Conservation (phyloP, 495 filamentous ascomycete genomes). For the Schizothecium vesticola region DNA sequence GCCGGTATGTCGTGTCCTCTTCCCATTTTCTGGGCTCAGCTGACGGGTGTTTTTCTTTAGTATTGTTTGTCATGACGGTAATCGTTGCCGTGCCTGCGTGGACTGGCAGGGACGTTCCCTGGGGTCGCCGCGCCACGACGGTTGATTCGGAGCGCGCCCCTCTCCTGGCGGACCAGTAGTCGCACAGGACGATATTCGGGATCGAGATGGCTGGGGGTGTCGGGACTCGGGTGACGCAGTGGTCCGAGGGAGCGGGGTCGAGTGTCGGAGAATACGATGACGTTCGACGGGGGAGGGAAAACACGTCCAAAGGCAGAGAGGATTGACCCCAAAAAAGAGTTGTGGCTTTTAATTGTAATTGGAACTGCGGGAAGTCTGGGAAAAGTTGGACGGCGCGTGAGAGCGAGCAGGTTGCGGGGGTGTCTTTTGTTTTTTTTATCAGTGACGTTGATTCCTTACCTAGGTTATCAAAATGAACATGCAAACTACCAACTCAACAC, state of each 20-base stretch:
- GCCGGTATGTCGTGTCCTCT: slow-evolving; percentile 20
- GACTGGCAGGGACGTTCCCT: slow-evolving; percentile 44
- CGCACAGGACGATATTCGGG: not conserved
- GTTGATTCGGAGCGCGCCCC: slow-evolving; percentile 49
- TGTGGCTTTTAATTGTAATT: not conserved
- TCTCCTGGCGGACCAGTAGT: slow-evolving; percentile 37
- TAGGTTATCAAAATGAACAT: not conserved
- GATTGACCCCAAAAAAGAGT: not conserved
- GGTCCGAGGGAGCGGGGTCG: not conserved
- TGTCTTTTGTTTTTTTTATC: not conserved
- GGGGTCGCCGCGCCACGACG: slow-evolving; percentile 26
- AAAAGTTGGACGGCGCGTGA: not conserved
- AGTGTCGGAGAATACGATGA: not conserved
- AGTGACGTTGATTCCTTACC: not conserved
- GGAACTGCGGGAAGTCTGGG: not conserved
- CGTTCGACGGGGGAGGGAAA: not conserved
- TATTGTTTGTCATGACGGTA: slow-evolving; percentile 61
- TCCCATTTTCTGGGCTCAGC: not conserved
- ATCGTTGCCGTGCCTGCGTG: slow-evolving; percentile 60
- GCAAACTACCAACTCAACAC: not conserved
- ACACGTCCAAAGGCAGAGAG: not conserved
- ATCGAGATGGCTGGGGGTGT: not conserved
- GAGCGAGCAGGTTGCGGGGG: not conserved
- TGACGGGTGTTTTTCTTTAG: not conserved
- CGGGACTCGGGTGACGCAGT: not conserved